Percentiles rank a stretch among this genome's conserved stretches.
phyloP scores from a whole-genome alignment of 2,329 filamentous ascomycete genomes.

The Phialophora macrospora region DNA sequence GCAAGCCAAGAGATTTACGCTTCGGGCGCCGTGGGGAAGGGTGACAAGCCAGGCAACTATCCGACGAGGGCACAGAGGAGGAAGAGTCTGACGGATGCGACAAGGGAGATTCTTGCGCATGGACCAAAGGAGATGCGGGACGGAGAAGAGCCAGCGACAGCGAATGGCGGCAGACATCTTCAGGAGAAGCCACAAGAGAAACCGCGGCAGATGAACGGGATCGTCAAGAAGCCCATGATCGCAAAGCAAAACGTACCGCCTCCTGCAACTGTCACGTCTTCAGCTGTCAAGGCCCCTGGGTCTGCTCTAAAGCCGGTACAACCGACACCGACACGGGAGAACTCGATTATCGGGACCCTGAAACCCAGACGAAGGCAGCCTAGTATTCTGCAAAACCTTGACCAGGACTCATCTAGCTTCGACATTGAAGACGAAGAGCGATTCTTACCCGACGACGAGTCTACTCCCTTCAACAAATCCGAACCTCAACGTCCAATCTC shows the following conservation, averaged over 20 bases:
- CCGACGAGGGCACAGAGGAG: conserved; percentile 35
- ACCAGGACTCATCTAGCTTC: conserved; percentile 35
- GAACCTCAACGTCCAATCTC: conserved; percentile 6
- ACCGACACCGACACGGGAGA: conserved; percentile 34
- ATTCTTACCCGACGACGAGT: conserved; percentile 38
- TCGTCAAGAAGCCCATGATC: conserved; percentile 7
- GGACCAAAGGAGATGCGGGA: conserved; percentile 20
- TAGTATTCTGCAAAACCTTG: conserved; percentile 37
- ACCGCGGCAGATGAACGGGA: conserved; percentile 12
- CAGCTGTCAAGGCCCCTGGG: conserved; percentile 17
- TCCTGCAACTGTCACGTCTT: conserved; percentile 12
- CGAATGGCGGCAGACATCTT: not conserved
- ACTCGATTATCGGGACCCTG: conserved; percentile 35
- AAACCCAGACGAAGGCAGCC: conserved; percentile 38
- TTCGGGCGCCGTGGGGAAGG: conserved; percentile 36
- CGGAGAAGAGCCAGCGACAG: conserved; percentile 2
- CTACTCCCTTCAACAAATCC: conserved; percentile 29
- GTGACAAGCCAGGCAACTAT: conserved; percentile 37
- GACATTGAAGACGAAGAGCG: conserved; percentile 36
- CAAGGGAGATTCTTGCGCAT: conserved; percentile 28
- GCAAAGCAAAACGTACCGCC: not conserved
- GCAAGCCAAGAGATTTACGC: conserved; percentile 37
- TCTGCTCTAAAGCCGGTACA: conserved; percentile 16
- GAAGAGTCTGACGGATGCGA: conserved; percentile 33
- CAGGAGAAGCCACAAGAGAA: conserved; percentile 3